Base-by-base conservation (phyloP, 345 rosid species). In the Physaria fendleri region DNA sequence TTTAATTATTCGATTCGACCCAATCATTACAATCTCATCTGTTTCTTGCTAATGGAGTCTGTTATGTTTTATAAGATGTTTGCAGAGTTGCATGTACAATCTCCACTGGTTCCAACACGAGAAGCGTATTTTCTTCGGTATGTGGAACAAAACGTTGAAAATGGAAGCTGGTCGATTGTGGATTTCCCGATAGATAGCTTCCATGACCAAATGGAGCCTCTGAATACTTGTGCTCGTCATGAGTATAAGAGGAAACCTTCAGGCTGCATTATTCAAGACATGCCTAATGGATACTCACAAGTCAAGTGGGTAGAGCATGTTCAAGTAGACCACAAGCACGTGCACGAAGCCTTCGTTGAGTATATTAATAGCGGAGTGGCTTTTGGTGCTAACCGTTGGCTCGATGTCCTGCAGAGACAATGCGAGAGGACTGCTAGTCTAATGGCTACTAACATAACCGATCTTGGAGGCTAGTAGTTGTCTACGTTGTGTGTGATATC, bases 271-370 rank as follows among this genome's bases (percentile, higher is more conserved):
- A 87, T 94, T 66, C 96, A 85, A 63, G 99, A 94, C 60, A 84
- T 94, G 92, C 95, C 97, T 35, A 90, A 90, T 67, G 99, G 99
- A 6, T 94, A 94, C 76, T 87, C 99, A 24, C 81, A 88, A 82
- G 81, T 89, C 37, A 86, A 83, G 13, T 93, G 99, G 99, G 79
- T 89, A 1, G 97, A 93, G 65, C 95, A 89, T 34, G 94, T 79
- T 4, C 89, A 87, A 74, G 74, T 83, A 9, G 91, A 78, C 62
- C 79, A 83, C 73, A 87, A 77, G 44, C 85, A 85, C 0, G 73
- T 82, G 6, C 95, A 93, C 58, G 81, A 80, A 59, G 64, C 80
- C 17, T 83, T 84, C 11, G 59, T 66, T 16, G 75, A 76, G 12
- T 77, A 64, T 45, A 76, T 87, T 15, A 52, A 63, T 29, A 78